Percentiles rank a stretch among this genome's conserved stretches.
Conservation (phyloP, 495 filamentous ascomycete genomes). For the Podospora pseudoanserina region DNA sequence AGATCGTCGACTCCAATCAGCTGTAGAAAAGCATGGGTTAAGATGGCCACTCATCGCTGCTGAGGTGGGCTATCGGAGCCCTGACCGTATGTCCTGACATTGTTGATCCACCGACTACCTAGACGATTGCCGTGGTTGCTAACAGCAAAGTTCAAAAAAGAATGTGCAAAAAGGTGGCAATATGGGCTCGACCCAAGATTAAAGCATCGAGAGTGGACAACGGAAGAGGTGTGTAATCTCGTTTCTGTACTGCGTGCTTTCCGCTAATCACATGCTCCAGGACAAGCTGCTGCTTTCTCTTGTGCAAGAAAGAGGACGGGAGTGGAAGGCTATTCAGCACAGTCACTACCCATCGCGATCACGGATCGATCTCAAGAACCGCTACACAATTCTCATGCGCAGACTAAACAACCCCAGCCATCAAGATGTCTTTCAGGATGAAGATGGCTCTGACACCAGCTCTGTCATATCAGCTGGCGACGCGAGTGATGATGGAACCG, state of each 20-base stretch:
- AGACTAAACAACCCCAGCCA: constrained; percentile 5
- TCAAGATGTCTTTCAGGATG: neutral
- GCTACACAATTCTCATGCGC: constrained; percentile 7
- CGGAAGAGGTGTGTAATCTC: neutral
- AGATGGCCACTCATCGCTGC: constrained; percentile 6
- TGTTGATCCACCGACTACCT: neutral
- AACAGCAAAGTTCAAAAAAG: neutral
- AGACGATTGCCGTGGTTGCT: neutral
- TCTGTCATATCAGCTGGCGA: neutral
- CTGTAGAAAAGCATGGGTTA: constrained; percentile 7
- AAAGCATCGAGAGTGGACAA: constrained; percentile 6
- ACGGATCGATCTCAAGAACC: constrained; percentile 8
- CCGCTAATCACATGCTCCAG: neutral
- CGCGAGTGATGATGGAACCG: neutral
- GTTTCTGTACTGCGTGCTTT: neutral
- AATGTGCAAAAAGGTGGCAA: constrained; percentile 10
- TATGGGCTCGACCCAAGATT: constrained; percentile 8
- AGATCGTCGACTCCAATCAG: constrained; percentile 3
- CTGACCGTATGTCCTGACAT: neutral
- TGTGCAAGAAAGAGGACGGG: constrained; percentile 4
- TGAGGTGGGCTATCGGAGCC: constrained; percentile 7
- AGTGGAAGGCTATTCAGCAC: constrained; percentile 8
- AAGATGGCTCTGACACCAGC: constrained; percentile 6
- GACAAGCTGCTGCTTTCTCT: constrained; percentile 3
- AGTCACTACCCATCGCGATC: constrained; percentile 9